phyloP scores from a whole-genome alignment of 768 basidiomycete species.

The Boletus insuetus region DNA sequence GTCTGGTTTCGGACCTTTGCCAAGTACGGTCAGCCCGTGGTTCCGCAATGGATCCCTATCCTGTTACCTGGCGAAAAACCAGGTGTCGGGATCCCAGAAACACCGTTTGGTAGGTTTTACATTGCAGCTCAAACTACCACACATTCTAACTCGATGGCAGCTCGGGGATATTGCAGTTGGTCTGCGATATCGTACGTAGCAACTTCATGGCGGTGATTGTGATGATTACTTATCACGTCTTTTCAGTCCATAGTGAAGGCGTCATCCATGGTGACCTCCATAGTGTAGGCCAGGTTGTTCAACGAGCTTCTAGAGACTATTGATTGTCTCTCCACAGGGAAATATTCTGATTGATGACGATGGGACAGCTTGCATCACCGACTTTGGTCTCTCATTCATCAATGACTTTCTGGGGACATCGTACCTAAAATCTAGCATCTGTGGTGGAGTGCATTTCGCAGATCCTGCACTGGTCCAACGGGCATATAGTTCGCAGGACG shows the following conservation, averaged over 20 bases:
- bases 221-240: background rate
- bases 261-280: slow-evolving; percentile 38
- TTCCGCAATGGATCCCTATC: slow-evolving; percentile 24
- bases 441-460: slow-evolving; percentile 46
- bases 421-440: slow-evolving; percentile 31
- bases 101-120: slow-evolving; percentile 13
- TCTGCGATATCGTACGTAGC: slow-evolving; percentile 20
- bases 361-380: slow-evolving; percentile 43
- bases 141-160: slow-evolving; percentile 1
- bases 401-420: slow-evolving; percentile 27
- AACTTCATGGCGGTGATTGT: background rate
- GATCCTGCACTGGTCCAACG: slow-evolving; percentile 34
- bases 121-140: background rate
- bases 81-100: background rate
- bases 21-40: slow-evolving; percentile 36
- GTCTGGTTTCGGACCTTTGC: slow-evolving; percentile 28
- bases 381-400: slow-evolving; percentile 42
- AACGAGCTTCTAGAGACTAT: background rate
- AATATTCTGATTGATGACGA: slow-evolving; percentile 44
- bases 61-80: slow-evolving; percentile 15
- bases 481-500: background rate
- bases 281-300: slow-evolving; percentile 23
- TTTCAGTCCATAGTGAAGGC: slow-evolving; percentile 20
- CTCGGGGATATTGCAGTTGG: slow-evolving; percentile 23
- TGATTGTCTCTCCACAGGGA: slow-evolving; percentile 10